Conservation (phyloP, 495 filamentous ascomycete genomes). For the Extremus antarcticus region DNA sequence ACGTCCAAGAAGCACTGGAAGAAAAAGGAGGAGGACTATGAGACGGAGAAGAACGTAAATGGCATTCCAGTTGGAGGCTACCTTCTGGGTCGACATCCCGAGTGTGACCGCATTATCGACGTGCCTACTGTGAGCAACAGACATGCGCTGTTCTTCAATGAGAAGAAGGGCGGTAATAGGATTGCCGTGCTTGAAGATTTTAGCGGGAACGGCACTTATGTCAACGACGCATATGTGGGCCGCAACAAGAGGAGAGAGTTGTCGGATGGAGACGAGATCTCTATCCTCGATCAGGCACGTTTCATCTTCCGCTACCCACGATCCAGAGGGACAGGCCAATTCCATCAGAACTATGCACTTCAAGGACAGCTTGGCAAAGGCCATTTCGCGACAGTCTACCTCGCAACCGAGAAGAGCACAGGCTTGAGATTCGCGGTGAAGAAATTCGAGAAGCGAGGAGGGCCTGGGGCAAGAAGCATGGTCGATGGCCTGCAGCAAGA, state of each 20-base stretch:
- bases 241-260: conserved; percentile 85
- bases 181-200: conserved; percentile 84
- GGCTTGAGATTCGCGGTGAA: conserved; percentile 87
- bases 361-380: conserved; percentile 86
- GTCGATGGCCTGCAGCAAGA: conserved; percentile 84
- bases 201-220: conserved; percentile 91
- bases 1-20: conserved; percentile 27
- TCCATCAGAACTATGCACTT: conserved; percentile 75
- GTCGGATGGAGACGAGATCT: conserved; percentile 78
- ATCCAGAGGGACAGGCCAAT: conserved; percentile 60
- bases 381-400: conserved; percentile 89
- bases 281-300: conserved; percentile 66
- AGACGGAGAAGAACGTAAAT: conserved; percentile 45
- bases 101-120: conserved; percentile 77
- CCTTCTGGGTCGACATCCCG: conserved; percentile 80
- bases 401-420: conserved; percentile 75
- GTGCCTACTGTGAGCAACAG: conserved; percentile 86
- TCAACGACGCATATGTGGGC: conserved; percentile 84
- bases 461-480: conserved; percentile 69
- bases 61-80: conserved; percentile 68
- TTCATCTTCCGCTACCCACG: conserved; percentile 87
- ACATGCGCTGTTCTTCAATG: conserved; percentile 81
- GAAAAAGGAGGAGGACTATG: conserved; percentile 47
- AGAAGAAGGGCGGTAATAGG: conserved; percentile 68
- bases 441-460: conserved; percentile 72